Evolutionary conservation across 176 grass and related monocot genomes (phyloP).

Genomic region (Aegilops sharonensis): DNA sequence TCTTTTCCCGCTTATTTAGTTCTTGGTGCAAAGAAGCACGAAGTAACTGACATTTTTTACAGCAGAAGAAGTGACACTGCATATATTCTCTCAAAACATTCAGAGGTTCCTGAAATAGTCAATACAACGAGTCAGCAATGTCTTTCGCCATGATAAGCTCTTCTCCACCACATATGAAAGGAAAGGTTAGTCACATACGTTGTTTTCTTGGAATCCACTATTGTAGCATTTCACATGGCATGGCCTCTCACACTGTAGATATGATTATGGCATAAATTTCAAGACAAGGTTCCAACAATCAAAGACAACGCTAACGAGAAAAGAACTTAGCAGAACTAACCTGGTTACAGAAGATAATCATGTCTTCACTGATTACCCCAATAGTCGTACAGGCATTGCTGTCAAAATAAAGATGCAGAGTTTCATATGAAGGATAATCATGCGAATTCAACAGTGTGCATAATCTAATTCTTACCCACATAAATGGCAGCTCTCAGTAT

Average conservation of each 20-base stretch:
- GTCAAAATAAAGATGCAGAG: slow-evolving; percentile 30
- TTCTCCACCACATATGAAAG: slow-evolving; percentile 28
- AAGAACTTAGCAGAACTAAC: slow-evolving; percentile 32
- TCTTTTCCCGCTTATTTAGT: slow-evolving; percentile 40
- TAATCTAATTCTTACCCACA: slow-evolving; percentile 59
- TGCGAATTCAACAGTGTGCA: slow-evolving; percentile 19
- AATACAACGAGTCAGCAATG: slow-evolving; percentile 13
- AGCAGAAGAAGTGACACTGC: slow-evolving; percentile 41
- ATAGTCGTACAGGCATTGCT: slow-evolving; percentile 41
- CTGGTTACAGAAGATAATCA: slow-evolving; percentile 80
- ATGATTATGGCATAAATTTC: slow-evolving; percentile 30
- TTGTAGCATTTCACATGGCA: slow-evolving; percentile 70
- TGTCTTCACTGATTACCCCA: slow-evolving; percentile 32
- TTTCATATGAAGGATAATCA: slow-evolving; percentile 39
- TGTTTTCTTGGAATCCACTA: slow-evolving; percentile 8
- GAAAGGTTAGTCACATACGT: slow-evolving; percentile 33
- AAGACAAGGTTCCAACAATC: slow-evolving; percentile 18
- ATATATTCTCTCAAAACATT: slow-evolving; percentile 44
- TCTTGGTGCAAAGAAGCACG: slow-evolving; percentile 33
- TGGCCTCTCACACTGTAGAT: slow-evolving; percentile 68
- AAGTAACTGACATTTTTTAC: slow-evolving; percentile 35
- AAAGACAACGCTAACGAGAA: slow-evolving; percentile 17
- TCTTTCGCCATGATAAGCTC: slow-evolving; percentile 22
- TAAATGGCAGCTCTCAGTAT: slow-evolving; percentile 47
- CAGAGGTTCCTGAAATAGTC: slow-evolving; percentile 43